phyloP scores from a whole-genome alignment of 257 asterid species.

The Leptodermis oblonga region DNA sequence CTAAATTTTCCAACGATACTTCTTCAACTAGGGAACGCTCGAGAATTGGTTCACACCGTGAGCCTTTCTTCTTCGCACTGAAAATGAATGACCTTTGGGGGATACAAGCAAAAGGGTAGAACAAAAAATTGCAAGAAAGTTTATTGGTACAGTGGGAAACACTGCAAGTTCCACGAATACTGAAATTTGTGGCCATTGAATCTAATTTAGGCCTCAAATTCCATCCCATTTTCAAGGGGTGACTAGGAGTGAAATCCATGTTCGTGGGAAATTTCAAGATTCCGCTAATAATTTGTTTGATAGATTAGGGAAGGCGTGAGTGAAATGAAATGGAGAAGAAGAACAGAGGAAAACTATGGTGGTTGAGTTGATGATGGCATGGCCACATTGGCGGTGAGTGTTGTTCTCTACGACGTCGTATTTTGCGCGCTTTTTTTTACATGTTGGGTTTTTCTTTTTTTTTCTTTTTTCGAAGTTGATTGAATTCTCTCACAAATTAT shows the following conservation, averaged over 20 bases:
- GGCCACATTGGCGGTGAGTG: background rate
- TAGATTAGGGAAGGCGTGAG: background rate
- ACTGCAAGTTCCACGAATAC: background rate
- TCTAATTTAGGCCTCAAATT: background rate
- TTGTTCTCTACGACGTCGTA: background rate
- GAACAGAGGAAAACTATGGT: background rate
- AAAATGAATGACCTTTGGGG: slow-evolving; percentile 21
- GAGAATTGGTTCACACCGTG: slow-evolving; percentile 40
- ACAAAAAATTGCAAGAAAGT: background rate
- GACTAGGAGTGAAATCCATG: slow-evolving; percentile 15
- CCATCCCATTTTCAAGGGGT: slow-evolving; percentile 1
- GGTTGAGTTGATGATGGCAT: background rate
- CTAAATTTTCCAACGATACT: slow-evolving; percentile 32
- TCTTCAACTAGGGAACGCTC: slow-evolving; percentile 43
- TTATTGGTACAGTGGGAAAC: slow-evolving; percentile 3
- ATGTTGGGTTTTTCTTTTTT: too few species aligned
- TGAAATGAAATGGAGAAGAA: background rate
- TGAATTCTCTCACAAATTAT: too few species aligned
- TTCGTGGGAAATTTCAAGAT: background rate
- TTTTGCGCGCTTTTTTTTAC: too few species aligned
- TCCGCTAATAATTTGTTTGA: background rate
- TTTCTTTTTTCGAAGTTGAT: too few species aligned
- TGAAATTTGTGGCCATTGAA: background rate
- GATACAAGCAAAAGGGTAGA: slow-evolving; percentile 14
- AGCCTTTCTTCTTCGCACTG: slow-evolving; percentile 39